Evolutionary conservation across 495 filamentous ascomycete species (phyloP).

Genomic region (Xylaria nigripes): DNA sequence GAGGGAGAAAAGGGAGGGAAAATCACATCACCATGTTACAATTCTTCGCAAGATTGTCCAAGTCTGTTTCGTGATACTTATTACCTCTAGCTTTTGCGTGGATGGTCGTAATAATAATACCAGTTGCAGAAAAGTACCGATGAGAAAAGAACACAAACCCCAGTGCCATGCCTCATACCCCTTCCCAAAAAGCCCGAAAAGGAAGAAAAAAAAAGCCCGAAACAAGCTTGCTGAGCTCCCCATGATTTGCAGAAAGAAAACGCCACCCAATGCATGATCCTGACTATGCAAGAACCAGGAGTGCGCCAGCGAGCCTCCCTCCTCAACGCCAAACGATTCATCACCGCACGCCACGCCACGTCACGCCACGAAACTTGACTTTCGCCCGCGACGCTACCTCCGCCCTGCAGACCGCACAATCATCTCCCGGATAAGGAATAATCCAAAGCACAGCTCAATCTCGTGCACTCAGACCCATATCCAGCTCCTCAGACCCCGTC

Average conservation of each 20-base stretch:
- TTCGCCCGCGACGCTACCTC: too few relatives aligned
- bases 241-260: background rate
- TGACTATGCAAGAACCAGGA: background rate
- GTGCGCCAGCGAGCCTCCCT: background rate
- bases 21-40: background rate
- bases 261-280: slow-evolving; percentile 11
- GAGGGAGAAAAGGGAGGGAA: background rate
- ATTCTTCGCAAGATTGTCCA: background rate
- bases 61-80: background rate
- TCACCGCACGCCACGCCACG: slow-evolving; percentile 1
- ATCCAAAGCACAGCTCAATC: too few relatives aligned
- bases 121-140: background rate
- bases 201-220: background rate
- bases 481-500: slow-evolving; percentile 14
- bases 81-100: background rate
- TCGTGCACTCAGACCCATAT: too few relatives aligned
- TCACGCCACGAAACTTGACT: too few relatives aligned
- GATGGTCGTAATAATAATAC: background rate
- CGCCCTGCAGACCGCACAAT: too few relatives aligned
- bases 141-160: background rate
- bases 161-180: background rate
- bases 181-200: background rate
- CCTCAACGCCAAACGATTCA: background rate
- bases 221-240: background rate
- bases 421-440: too few relatives aligned